Conservation (phyloP, 352 stramenopile genomes). For the Porosira glacialis region DNA sequence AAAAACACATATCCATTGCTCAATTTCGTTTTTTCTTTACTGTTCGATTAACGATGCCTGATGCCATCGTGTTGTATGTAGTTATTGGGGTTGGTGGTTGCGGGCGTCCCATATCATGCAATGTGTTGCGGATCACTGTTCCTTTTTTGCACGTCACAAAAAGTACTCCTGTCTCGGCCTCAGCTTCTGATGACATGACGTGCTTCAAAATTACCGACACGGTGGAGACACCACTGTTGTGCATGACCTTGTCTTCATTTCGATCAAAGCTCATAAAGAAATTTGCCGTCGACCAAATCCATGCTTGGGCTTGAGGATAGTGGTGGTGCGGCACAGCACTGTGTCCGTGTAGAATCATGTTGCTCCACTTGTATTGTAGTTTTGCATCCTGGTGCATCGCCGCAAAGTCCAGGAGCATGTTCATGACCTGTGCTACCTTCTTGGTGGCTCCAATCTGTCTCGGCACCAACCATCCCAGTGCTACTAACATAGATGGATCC, state of each 20-base stretch:
- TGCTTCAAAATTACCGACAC: background rate
- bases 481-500: background rate
- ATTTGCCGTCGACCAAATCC: background rate
- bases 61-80: background rate
- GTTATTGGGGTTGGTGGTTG: background rate
- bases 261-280: background rate
- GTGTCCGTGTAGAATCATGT: slow-evolving; percentile 3
- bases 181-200: background rate
- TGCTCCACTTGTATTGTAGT: background rate
- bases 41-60: background rate
- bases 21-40: background rate
- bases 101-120: background rate
- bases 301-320: background rate
- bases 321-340: background rate
- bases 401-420: background rate
- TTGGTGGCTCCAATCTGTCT: background rate
- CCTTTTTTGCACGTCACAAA: background rate
- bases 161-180: background rate
- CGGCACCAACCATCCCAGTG: background rate
- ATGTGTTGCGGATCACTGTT: background rate
- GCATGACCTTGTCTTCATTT: background rate
- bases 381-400: background rate
- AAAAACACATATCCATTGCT: slow-evolving; percentile 4
- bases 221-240: background rate
- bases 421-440: background rate